These are phyloP conservation scores for Pseudocohnilembus persalinus DNA, from an alignment of 169 alveolate genomes.

Conservation along the genomic window DNA sequence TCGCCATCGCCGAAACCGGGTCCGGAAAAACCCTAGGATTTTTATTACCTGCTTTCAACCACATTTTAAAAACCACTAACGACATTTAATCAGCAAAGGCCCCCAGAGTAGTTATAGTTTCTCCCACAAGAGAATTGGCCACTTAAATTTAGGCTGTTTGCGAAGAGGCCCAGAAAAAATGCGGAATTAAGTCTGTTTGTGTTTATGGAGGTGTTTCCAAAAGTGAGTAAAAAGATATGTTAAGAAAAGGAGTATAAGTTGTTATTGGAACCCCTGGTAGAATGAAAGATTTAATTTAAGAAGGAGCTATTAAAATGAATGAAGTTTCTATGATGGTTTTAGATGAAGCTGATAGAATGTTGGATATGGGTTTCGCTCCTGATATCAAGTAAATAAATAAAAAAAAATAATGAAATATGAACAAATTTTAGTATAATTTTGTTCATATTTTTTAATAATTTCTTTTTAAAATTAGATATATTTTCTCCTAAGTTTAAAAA, in stretches of 20 bases:
- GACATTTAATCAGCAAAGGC: neutral
- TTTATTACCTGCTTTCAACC: slow-evolving; percentile 71
- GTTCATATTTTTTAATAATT: too few species aligned
- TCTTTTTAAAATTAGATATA: too few species aligned
- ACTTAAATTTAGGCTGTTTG: slow-evolving; percentile 44
- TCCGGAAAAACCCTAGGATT: slow-evolving; percentile 87
- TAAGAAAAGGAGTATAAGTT: slow-evolving; percentile 38
- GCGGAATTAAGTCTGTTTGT: slow-evolving; percentile 44
- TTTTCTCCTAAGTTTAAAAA: neutral
- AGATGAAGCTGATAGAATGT: slow-evolving; percentile 96
- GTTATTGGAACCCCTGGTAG: slow-evolving; percentile 61
- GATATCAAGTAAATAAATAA: slow-evolving; percentile 72
- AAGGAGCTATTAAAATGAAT: slow-evolving; percentile 27
- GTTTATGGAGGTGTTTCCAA: slow-evolving; percentile 57
- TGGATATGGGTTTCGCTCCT: slow-evolving; percentile 94
- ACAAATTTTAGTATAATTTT: too few species aligned
- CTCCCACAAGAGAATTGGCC: slow-evolving; percentile 60
- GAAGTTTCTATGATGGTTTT: slow-evolving; percentile 69
- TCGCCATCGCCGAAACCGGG: slow-evolving; percentile 77
- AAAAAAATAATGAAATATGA: too few species aligned
- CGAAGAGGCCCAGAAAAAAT: slow-evolving; percentile 36
- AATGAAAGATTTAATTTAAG: slow-evolving; percentile 47
- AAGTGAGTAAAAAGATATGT: slow-evolving; percentile 18
- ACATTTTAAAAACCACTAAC: neutral
- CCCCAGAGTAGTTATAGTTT: slow-evolving; percentile 49